Evolutionary conservation across 495 filamentous ascomycete genomes (phyloP), one percentile per base, ranked within the genome.

Genomic region (Penicillium ochrochloron): DNA sequence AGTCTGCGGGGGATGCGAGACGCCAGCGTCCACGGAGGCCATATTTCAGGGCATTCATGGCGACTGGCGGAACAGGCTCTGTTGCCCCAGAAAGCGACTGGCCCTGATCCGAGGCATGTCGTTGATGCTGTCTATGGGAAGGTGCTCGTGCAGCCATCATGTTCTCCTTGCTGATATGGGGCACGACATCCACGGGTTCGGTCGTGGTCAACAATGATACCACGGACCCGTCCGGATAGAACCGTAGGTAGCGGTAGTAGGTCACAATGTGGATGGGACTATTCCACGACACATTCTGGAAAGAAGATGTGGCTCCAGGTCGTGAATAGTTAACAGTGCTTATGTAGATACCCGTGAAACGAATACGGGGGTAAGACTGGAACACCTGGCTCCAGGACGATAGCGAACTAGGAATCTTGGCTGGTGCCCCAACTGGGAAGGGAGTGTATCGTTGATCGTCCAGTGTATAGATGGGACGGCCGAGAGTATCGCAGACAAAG

Each of bases 271-370:
- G 93, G 21, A 98, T 90, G 14, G 96, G 95, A 23, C 86, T 89
- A 72, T 88, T 88, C 92, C 92, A 96, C 2, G 83, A 71, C 66
- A 88, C 57, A 73, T 73, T 75, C 73, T 84, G 77, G 76, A 83
- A 78, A 63, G 79, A 65, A 65, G 84, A 76, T 66, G 86, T 76
- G 69, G 88, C 88, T 56, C 95, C 95, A 2, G 92, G 78, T 2
- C 95, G 90, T 35, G 90, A 87, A 76, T 99, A 99, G 78, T 98
- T 98, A 53, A 96, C 92, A 0, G 95, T 98, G 75, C 86, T 89
- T 76, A 99, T 99, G 79, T 99, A 99, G 74, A 91, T 88, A 15
- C 95, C 95, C 64, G 93, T 93, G 78, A 95, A 99, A 31, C 95
- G 92, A 60, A 99, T 84, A 35, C 95, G 89, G 1, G 95, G 94